Evolutionary conservation across 2,329 filamentous ascomycete genomes (phyloP).

Genomic region (Sarocladium oryzae): DNA sequence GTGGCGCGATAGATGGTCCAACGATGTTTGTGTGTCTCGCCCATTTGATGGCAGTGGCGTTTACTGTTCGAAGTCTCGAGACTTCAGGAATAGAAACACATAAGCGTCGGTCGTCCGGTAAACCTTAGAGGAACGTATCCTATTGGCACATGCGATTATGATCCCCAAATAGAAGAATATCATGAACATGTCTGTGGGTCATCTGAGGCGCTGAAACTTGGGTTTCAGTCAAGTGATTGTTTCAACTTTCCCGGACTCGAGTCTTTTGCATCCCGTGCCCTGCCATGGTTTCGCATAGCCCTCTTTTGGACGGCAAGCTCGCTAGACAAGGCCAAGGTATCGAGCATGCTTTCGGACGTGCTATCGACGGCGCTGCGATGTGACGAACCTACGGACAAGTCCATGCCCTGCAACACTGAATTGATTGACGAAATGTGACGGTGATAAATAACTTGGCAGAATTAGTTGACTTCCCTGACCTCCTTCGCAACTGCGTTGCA

Average conservation of each 20-base stretch:
- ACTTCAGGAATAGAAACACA: constrained; percentile 5
- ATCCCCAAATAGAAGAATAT: constrained; percentile 1
- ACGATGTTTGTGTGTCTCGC: neutral
- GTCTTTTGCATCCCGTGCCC: neutral
- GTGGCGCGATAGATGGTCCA: neutral
- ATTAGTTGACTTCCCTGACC: constrained; percentile 35
- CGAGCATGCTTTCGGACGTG: neutral
- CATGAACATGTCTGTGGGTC: neutral
- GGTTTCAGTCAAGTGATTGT: constrained; percentile 5
- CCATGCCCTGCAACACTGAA: neutral
- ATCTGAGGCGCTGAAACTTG: neutral
- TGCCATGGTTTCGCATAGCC: neutral
- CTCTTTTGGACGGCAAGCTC: neutral
- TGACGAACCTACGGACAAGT: neutral
- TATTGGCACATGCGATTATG: neutral
- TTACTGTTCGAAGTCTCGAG: neutral
- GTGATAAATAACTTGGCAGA: neutral
- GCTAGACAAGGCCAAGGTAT: neutral
- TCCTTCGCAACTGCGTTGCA: constrained; percentile 57
- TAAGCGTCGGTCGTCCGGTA: neutral
- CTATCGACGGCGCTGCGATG: neutral
- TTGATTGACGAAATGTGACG: neutral
- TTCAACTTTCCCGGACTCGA: neutral
- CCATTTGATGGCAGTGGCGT: neutral
- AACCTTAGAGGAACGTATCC: neutral